Evolutionary conservation across 2,329 filamentous ascomycete species (phyloP).

Genomic region (Trichoderma asperellum): DNA sequence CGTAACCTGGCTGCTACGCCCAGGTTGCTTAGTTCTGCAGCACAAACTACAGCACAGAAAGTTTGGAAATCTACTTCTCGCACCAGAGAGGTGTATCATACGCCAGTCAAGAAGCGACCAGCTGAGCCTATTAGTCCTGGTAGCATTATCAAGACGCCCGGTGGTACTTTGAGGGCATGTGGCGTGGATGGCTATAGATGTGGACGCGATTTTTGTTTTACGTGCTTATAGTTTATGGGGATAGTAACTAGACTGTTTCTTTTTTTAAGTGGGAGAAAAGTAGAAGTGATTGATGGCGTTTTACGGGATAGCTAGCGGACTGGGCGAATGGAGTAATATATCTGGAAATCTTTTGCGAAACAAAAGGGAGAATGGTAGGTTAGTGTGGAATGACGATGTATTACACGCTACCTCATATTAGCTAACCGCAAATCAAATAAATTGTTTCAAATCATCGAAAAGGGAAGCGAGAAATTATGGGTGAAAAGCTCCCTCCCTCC

Average conservation of each 20-base stretch:
- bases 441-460: constrained; percentile 13
- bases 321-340: constrained; percentile 1
- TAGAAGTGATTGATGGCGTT: neutral
- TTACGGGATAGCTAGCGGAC: neutral
- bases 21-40: constrained; percentile 31
- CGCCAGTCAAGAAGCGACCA: constrained; percentile 35
- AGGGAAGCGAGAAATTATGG: constrained; percentile 20
- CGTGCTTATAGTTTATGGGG: constrained; percentile 54
- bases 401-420: constrained; percentile 37
- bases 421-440: constrained; percentile 31
- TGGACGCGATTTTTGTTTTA: constrained; percentile 63
- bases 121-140: constrained; percentile 33
- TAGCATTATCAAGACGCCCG: constrained; percentile 50
- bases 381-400: constrained; percentile 31
- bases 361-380: neutral
- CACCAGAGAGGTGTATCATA: constrained; percentile 38
- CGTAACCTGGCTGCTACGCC: constrained; percentile 24
- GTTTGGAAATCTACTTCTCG: constrained; percentile 38
- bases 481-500: constrained; percentile 2
- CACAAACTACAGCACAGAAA: constrained; percentile 33
- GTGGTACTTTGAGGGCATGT: constrained; percentile 55
- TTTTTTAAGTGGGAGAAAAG: neutral
- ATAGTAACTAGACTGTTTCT: neutral
- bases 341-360: neutral
- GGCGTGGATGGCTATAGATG: constrained; percentile 61